Base-by-base conservation (phyloP, 306 rosid species). In the Pyrus communis region DNA sequence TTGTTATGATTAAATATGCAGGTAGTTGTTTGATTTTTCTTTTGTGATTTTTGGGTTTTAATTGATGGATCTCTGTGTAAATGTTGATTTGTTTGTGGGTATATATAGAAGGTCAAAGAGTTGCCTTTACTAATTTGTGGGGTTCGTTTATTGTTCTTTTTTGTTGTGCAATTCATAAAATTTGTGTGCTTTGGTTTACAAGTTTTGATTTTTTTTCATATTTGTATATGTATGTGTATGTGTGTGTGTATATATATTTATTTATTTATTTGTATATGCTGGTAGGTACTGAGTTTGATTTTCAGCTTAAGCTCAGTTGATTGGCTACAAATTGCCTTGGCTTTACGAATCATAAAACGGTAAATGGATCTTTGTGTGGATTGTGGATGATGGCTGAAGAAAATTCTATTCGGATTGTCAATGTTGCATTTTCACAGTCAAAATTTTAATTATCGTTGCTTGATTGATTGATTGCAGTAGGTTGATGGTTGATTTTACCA, bases 401-500 rank as follows among this genome's bases (percentile, higher is more conserved):
- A 71, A 4, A 21, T 69, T 46, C 28, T 45, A 18, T 33, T 30
- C 27, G 2, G 61, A 9, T 62, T 23, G 61, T 61, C 63, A 60
- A 45, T 59, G 11, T 60, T 51, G 64, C 28, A 30, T 9, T 45
- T 73, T 58, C 23, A 2, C 9, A 5, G 68, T 38, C 25, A 9
- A 18, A 52, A 45, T 62, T 6, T 61, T 61, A 13, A 61, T 62
- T 61, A 12, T 30, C 43, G 4, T 19, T 57, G 49, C 28, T 31
- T 55, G 23, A 58, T 84, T 82, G 58, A 49, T 49, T 14, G 55
- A 67, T 86, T 73, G 46, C 74, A 63, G 64, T 87, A 89, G 93
- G 93, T 86, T 60, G 76, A 86, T 86, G 91, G 75, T 81, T 86
- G 43, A 85, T 79, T 75, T 73, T 71, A 77, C 83, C 70, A 31